Percentiles rank a stretch among this genome's conserved stretches.
Evolutionary conservation across 2,329 filamentous ascomycete genomes (phyloP).

Genomic region (Diaporthe aspalathi): DNA sequence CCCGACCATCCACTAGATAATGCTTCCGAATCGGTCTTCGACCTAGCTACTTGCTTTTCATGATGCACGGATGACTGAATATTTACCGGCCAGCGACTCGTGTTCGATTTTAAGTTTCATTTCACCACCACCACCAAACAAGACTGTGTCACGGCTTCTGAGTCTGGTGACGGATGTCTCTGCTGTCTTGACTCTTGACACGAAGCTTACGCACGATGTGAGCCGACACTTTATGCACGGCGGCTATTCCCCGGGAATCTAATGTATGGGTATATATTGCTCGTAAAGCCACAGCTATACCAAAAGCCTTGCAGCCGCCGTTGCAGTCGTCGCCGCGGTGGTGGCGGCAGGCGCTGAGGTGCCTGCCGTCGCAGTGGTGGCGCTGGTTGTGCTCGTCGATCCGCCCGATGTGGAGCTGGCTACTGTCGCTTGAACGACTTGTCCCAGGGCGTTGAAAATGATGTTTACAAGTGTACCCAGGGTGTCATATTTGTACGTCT

Average conservation of each 20-base stretch:
- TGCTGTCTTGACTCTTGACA: constrained; percentile 11
- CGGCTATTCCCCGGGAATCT: not conserved
- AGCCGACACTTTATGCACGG: not conserved
- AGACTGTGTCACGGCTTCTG: not conserved
- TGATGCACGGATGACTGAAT: not conserved
- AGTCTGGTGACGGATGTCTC: not conserved
- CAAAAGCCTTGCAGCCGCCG: constrained; percentile 24
- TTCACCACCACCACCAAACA: not conserved
- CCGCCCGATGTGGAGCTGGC: constrained; percentile 42
- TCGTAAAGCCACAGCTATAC: not conserved
- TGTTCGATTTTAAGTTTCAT: not conserved
- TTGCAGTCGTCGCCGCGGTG: constrained; percentile 25
- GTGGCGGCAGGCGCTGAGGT: constrained; percentile 29
- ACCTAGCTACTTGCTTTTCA: not conserved
- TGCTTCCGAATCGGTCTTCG: not conserved
- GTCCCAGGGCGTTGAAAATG: constrained; percentile 64
- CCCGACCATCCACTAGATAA: not conserved
- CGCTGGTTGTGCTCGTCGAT: constrained; percentile 31
- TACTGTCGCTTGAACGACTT: constrained; percentile 63
- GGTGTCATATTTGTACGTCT: constrained; percentile 63
- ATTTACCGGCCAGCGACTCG: not conserved
- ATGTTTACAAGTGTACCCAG: constrained; percentile 65
- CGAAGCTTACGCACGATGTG: not conserved
- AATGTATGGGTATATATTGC: not conserved
- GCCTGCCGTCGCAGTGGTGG: constrained; percentile 4